Percentiles rank a stretch among this genome's conserved stretches.
These are phyloP conservation scores for Blastomyces gilchristii DNA, from an alignment of 2,329 filamentous ascomycete species.

Conservation along the genomic window DNA sequence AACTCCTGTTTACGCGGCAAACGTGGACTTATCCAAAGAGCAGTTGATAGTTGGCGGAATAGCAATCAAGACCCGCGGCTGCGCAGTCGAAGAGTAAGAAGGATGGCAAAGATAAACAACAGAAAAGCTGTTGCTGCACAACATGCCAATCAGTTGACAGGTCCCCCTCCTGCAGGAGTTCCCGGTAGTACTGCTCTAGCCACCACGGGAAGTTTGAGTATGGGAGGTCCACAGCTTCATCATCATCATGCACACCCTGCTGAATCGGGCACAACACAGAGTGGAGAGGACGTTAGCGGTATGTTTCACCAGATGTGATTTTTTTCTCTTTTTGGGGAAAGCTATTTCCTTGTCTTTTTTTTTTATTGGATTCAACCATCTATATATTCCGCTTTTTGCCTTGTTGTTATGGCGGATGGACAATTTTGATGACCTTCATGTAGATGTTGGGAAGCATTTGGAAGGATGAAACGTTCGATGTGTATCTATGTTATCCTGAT, in stretches of 20 bases:
- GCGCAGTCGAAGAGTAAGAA: constrained; percentile 79
- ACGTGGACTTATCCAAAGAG: constrained; percentile 88
- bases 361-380: constrained; percentile 19
- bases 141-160: constrained; percentile 55
- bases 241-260: constrained; percentile 65
- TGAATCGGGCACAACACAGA: constrained; percentile 45
- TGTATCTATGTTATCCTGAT: constrained; percentile 13
- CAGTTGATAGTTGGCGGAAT: constrained; percentile 97
- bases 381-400: constrained; percentile 17
- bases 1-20: constrained; percentile 88
- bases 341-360: constrained; percentile 21
- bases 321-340: constrained; percentile 10
- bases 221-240: constrained; percentile 58
- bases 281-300: constrained; percentile 81
- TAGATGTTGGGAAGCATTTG: constrained; percentile 1
- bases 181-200: constrained; percentile 35
- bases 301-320: constrained; percentile 92
- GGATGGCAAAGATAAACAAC: constrained; percentile 92
- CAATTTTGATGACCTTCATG: constrained; percentile 3
- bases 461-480: background rate
- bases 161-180: constrained; percentile 53
- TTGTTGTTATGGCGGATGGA: constrained; percentile 13
- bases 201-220: constrained; percentile 50
- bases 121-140: constrained; percentile 61
- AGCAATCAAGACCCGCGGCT: constrained; percentile 93